Evolutionary conservation across 148 eudicot species (phyloP), one percentile per base, ranked within the genome.

Genomic region (Vaccinium vitisidaea): DNA sequence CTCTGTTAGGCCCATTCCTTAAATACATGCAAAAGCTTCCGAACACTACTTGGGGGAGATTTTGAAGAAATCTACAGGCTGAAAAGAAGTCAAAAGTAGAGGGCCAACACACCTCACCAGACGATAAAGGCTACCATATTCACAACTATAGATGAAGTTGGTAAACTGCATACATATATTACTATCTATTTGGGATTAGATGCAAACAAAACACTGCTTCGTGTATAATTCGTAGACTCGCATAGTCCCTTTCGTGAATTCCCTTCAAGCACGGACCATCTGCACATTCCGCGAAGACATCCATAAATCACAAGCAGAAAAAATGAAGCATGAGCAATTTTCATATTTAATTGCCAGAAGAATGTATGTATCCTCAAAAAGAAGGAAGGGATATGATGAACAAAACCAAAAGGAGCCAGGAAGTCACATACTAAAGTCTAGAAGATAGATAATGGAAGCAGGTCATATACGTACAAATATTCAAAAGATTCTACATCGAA

Each of bases 261-360:
- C 49, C 86, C 58, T 61, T 88, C 87, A 86, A 54, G 84, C 90
- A 49, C 39, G 88, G 70, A 86, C 85, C 90, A 88, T 86, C 87
- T 88, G 90, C 85, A 86, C 18, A 36, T 32, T 36, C 36, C n/a
- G 21, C 16, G n/a, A 21, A 54, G 53, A 83, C 12, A 54, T 1
- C 18, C 3, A 27, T 73, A 52, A 71, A 50, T 36, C 19, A 36
- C 27, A 70, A 25, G 32, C 12, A 71, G 70, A 52, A 7, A 27
- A 30, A 71, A 70, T 16, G 15, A 36, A 23, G 46, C 63, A 82
- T 30, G n/a, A 65, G 75, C 11, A 82, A 67, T 67, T 82, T 21
- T 11, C 71, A 1, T 82, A 49, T 25, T 16, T 1, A 10, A 30
- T 67, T 50, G 83, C 25, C 27, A 74, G 59, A 25, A 67, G n/a